Evolutionary conservation across 306 rosid genomes (phyloP), one percentile per base, ranked within the genome.

Genomic region (Betula pendula): DNA sequence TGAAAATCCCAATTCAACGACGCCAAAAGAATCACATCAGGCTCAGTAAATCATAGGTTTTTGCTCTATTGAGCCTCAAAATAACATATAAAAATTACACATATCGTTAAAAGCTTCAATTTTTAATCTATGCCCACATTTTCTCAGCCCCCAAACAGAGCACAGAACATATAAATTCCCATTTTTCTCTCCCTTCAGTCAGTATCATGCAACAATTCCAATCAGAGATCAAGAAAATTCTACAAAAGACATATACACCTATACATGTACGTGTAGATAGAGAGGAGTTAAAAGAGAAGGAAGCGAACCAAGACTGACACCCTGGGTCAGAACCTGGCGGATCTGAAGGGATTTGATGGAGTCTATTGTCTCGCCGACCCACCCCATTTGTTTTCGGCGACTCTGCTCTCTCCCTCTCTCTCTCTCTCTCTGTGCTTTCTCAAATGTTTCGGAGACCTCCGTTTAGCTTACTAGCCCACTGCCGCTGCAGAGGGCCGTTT

Each of bases 311-410:
- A 92, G 96, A 83, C 96, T 92, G 86, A 92, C 85, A 56, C 70
- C 92, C 81, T 92, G 97, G 27, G 90, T 81, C 68, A 92, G 88
- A 59, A 88, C 86, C 84, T 92, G 97, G 31, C 97, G 96, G 88
- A 92, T 87, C 97, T 90, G 97, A 77, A 92, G 72, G 81, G 96
- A 92, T 83, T 87, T 92, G 81, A 92, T 45, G 78, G 97, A 92
- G 33, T 90, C 93, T 47, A 92, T 56, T 19, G 77, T 77, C 68
- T 92, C 97, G n/a, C 88, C 88, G 81, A 90, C 85, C 88, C 85
- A 90, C 72, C 96, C 96, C 97, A 92, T 92, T 75, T 44, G 50
- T 51, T 59, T n/a, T 35, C 4, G 10, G 47, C 44, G 9, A 53
- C 8, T 72, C 1, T 12, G 52, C 48, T 48, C 60, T n/a, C 1